phyloP scores from a whole-genome alignment of 2,329 filamentous ascomycete genomes.

The Trichoderma citrinoviride region DNA sequence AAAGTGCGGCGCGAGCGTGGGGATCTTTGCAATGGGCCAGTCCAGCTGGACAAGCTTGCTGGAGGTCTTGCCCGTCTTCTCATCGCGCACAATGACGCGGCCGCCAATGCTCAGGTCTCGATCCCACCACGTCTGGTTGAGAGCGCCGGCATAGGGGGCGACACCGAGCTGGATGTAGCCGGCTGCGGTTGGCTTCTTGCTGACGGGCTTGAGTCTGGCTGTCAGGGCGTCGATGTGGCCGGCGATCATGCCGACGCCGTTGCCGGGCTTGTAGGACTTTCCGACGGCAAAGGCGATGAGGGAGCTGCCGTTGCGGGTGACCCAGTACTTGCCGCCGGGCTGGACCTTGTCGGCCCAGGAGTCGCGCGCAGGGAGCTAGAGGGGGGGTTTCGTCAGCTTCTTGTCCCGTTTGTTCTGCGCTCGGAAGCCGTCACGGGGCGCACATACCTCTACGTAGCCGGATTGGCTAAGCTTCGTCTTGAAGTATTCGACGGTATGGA shows the following conservation, averaged over 20 bases:
- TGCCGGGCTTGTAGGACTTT: constrained; percentile 74
- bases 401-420: background rate
- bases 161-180: constrained; percentile 89
- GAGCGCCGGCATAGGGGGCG: constrained; percentile 83
- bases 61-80: constrained; percentile 69
- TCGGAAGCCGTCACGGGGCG: background rate
- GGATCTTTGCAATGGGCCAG: constrained; percentile 91
- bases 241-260: constrained; percentile 83
- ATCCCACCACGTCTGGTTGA: constrained; percentile 96
- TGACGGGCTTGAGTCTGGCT: constrained; percentile 86
- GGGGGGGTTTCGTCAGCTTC: background rate
- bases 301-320: constrained; percentile 79
- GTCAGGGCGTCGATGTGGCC: constrained; percentile 93
- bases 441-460: constrained; percentile 68
- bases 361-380: constrained; percentile 71
- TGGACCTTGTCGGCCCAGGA: constrained; percentile 71
- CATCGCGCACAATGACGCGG: constrained; percentile 77
- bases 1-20: constrained; percentile 91
- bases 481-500: constrained; percentile 82
- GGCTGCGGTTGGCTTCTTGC: constrained; percentile 76
- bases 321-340: constrained; percentile 84
- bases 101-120: constrained; percentile 89
- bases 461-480: constrained; percentile 66
- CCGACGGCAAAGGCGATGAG: constrained; percentile 85
- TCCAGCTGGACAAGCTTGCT: constrained; percentile 84